Percentiles rank a stretch among this genome's conserved stretches.
These are phyloP conservation scores for Bidens hawaiensis DNA, from an alignment of 140 eudicot genomes.

Conservation along the genomic window DNA sequence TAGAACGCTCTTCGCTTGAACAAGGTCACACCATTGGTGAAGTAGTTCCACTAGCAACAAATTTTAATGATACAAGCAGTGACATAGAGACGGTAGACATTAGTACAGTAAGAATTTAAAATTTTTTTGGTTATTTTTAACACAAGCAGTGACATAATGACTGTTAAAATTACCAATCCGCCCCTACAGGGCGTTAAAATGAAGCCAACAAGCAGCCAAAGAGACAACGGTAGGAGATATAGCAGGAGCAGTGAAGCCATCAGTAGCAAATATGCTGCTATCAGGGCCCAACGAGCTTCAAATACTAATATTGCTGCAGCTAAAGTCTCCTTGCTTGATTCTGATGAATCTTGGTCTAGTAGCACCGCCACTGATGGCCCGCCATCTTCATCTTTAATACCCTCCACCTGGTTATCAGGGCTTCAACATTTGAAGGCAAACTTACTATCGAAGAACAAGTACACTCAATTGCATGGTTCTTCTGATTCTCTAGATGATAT, in stretches of 20 bases:
- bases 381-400: slow-evolving; percentile 37
- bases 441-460: slow-evolving; percentile 45
- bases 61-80: slow-evolving; percentile 38
- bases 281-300: slow-evolving; percentile 52
- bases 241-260: slow-evolving; percentile 72
- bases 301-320: slow-evolving; percentile 42
- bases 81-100: slow-evolving; percentile 55
- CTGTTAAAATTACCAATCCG: background rate
- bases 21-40: slow-evolving; percentile 95
- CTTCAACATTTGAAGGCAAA: slow-evolving; percentile 55
- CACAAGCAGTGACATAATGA: background rate
- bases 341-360: slow-evolving; percentile 29
- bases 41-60: slow-evolving; percentile 71
- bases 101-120: slow-evolving; percentile 34
- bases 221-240: slow-evolving; percentile 41
- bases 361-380: background rate
- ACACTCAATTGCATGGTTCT: slow-evolving; percentile 47
- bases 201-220: slow-evolving; percentile 33
- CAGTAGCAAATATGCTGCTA: slow-evolving; percentile 74
- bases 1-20: slow-evolving; percentile 87
- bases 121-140: background rate
- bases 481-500: slow-evolving; percentile 28
- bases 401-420: slow-evolving; percentile 71
- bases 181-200: slow-evolving; percentile 27
- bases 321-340: slow-evolving; percentile 60